These are phyloP conservation scores for Lactarius trivialis DNA, from an alignment of 768 basidiomycete species.

Conservation along the genomic window DNA sequence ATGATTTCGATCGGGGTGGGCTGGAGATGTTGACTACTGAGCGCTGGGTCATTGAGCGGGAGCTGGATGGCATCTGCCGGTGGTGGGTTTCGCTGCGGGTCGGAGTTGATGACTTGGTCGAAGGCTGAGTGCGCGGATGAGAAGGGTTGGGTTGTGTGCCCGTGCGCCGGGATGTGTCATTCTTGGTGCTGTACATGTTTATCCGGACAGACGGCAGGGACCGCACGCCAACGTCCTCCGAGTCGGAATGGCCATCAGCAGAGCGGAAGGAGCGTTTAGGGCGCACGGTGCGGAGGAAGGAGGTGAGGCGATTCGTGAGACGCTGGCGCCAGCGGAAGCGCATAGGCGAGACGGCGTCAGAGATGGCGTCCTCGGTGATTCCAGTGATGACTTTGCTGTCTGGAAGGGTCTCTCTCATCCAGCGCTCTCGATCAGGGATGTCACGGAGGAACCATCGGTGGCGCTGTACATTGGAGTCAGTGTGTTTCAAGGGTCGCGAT, in stretches of 20 bases:
- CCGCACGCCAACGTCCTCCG: conserved; percentile 22
- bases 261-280: conserved; percentile 30
- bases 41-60: neutral
- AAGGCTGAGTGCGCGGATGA: neutral
- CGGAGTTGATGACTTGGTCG: neutral
- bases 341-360: conserved; percentile 61
- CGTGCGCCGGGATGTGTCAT: neutral
- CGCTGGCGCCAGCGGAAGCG: conserved; percentile 56
- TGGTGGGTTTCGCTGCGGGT: neutral
- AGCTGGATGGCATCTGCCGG: neutral
- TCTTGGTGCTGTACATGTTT: conserved; percentile 3
- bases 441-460: conserved; percentile 65
- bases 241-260: conserved; percentile 19
- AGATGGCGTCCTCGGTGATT: conserved; percentile 73
- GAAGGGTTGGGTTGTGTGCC: neutral
- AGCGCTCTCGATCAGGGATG: conserved; percentile 55
- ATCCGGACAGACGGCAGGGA: conserved; percentile 16
- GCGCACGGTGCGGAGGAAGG: conserved; percentile 43
- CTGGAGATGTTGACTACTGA: conserved; percentile 7
- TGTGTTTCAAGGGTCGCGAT: neutral
- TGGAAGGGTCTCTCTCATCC: conserved; percentile 61
- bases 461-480: conserved; percentile 33
- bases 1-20: conserved; percentile 19
- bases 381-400: conserved; percentile 42
- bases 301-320: conserved; percentile 39